Conservation (phyloP, 768 basidiomycete genomes). For the Sarcodon sp. region DNA sequence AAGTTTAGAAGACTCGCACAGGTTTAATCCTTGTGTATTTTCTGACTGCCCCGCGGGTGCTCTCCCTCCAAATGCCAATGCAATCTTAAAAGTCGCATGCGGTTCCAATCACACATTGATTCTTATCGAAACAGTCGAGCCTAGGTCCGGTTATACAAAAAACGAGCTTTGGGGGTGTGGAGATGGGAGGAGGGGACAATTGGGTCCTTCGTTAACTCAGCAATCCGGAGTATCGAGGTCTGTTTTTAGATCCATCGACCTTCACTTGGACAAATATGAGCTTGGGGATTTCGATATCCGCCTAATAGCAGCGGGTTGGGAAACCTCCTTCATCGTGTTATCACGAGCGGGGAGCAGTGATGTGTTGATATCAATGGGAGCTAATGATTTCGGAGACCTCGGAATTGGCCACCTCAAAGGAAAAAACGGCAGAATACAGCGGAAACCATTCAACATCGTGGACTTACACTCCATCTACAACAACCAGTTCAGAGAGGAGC, state of each 20-base stretch:
- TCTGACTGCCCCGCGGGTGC: slow-evolving; percentile 6
- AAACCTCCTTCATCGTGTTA: slow-evolving; percentile 68
- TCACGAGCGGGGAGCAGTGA: slow-evolving; percentile 28
- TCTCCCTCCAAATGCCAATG: slow-evolving; percentile 12
- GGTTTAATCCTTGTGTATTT: slow-evolving; percentile 26
- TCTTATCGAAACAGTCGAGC: slow-evolving; percentile 30
- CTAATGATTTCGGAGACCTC: slow-evolving; percentile 75
- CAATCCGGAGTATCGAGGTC: slow-evolving; percentile 11
- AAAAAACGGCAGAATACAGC: slow-evolving; percentile 3
- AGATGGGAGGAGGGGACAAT: slow-evolving; percentile 57
- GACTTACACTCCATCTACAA: slow-evolving; percentile 18
- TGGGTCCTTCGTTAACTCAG: slow-evolving; percentile 33
- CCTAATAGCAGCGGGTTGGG: slow-evolving; percentile 62
- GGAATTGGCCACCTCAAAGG: slow-evolving; percentile 31
- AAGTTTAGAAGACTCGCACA: slow-evolving; percentile 23
- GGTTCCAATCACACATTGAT: slow-evolving; percentile 76
- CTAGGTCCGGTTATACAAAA: not conserved
- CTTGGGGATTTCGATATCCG: slow-evolving; percentile 30
- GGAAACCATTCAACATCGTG: slow-evolving; percentile 26
- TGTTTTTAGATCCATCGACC: slow-evolving; percentile 34
- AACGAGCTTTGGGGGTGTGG: slow-evolving; percentile 64
- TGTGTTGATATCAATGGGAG: slow-evolving; percentile 66
- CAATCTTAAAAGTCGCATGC: slow-evolving; percentile 39
- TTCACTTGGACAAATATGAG: slow-evolving; percentile 18
- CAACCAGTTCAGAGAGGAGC: slow-evolving; percentile 18